Evolutionary conservation across 768 basidiomycete genomes (phyloP).

Genomic region (Hirschioporus abietinus): DNA sequence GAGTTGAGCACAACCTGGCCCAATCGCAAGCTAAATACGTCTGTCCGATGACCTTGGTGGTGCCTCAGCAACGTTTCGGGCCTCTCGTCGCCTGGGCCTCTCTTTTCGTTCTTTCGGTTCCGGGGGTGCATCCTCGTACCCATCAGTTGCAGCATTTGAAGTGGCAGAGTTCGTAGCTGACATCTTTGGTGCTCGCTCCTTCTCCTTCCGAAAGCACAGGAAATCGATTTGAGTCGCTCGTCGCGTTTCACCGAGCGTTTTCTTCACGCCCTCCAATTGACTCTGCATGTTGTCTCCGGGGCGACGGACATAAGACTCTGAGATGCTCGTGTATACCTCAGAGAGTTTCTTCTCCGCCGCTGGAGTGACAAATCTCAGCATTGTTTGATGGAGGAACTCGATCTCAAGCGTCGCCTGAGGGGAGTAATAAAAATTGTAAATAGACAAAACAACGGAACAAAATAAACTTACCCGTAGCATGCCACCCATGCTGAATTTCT

Average conservation of each 20-base stretch:
- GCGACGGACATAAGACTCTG: slow-evolving; percentile 82
- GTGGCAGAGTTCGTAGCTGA: not conserved
- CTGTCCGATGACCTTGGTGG: not conserved
- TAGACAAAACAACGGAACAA: slow-evolving; percentile 1
- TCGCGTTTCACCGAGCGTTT: slow-evolving; percentile 80
- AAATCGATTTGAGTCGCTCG: slow-evolving; percentile 93
- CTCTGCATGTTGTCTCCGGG: slow-evolving; percentile 81
- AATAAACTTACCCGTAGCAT: slow-evolving; percentile 81
- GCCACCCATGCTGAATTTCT: slow-evolving; percentile 94
- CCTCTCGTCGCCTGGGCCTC: not conserved
- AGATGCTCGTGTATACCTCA: slow-evolving; percentile 92
- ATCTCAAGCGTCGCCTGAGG: slow-evolving; percentile 95
- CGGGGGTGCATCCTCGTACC: not conserved
- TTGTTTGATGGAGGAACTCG: slow-evolving; percentile 96
- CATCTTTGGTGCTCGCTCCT: slow-evolving; percentile 23
- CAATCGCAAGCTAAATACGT: not conserved
- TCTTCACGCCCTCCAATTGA: slow-evolving; percentile 88
- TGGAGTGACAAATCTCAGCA: slow-evolving; percentile 82
- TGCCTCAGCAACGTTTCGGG: not conserved
- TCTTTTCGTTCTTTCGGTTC: not conserved
- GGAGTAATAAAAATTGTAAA: not conserved
- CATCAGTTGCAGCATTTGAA: not conserved
- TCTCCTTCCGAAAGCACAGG: slow-evolving; percentile 82
- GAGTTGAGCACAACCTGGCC: not conserved
- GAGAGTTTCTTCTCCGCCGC: slow-evolving; percentile 79